Conservation (phyloP, 805 yeast species). For the Zygotorulaspora sp. region DNA sequence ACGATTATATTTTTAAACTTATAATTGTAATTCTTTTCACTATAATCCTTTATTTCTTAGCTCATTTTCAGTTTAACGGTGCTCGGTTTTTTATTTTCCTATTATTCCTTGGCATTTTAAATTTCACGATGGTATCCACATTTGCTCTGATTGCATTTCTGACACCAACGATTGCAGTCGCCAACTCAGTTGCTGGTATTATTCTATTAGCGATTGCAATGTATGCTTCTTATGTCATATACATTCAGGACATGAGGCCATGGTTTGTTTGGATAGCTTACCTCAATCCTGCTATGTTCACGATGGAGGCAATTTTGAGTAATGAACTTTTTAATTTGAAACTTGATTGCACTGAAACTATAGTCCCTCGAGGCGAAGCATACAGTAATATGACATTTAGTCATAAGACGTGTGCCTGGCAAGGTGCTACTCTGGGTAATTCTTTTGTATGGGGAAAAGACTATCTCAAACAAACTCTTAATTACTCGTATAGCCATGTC, state of each 20-base stretch:
- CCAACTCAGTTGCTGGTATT: conserved; percentile 58
- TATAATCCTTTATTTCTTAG: conserved; percentile 51
- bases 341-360: conserved; percentile 49
- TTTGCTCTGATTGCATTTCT: conserved; percentile 53
- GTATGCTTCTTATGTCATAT: conserved; percentile 66
- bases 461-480: conserved; percentile 45
- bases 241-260: conserved; percentile 55
- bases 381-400: conserved; percentile 40
- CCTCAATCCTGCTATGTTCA: conserved; percentile 52
- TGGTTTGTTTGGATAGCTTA: conserved; percentile 70
- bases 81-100: conserved; percentile 50
- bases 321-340: conserved; percentile 58
- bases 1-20: conserved; percentile 57
- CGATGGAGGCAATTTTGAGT: conserved; percentile 59
- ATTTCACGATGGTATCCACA: conserved; percentile 46
- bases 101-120: conserved; percentile 41
- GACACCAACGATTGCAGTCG: conserved; percentile 47
- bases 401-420: conserved; percentile 51
- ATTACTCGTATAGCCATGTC: conserved; percentile 52
- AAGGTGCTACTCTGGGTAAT: conserved; percentile 57
- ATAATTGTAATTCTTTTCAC: conserved; percentile 41
- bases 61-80: conserved; percentile 43
- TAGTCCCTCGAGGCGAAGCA: conserved; percentile 57
- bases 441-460: conserved; percentile 50
- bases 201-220: conserved; percentile 46